A percentile compares a stretch with the other conserved stretches of the same genome.
Evolutionary conservation across 164 flowering plant species (phyloP).

Genomic region (Umbellularia californica): DNA sequence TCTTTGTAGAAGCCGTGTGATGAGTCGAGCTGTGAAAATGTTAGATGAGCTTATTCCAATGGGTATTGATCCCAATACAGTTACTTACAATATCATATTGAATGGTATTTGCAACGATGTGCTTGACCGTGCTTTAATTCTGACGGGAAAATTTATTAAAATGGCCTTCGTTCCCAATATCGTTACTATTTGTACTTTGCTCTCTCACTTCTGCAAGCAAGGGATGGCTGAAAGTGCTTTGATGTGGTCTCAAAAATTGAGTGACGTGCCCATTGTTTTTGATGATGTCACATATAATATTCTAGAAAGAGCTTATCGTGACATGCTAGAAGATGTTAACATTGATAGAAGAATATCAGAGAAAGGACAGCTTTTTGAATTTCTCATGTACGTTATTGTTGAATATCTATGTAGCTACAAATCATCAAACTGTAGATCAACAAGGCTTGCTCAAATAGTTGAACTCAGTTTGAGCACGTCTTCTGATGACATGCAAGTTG

Average conservation of each 20-base stretch:
- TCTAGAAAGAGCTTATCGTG: slow-evolving; percentile 44
- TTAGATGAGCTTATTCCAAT: slow-evolving; percentile 63
- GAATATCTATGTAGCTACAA: slow-evolving; percentile 47
- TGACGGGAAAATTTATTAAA: slow-evolving; percentile 79
- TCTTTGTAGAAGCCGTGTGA: slow-evolving; percentile 42
- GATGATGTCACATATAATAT: slow-evolving; percentile 57
- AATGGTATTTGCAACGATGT: slow-evolving; percentile 67
- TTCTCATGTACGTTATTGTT: slow-evolving; percentile 77
- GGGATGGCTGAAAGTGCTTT: slow-evolving; percentile 67
- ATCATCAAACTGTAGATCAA: slow-evolving; percentile 12
- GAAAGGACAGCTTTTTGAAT: slow-evolving; percentile 66
- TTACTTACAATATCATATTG: slow-evolving; percentile 81
- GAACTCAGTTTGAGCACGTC: slow-evolving; percentile 11
- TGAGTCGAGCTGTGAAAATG: slow-evolving; percentile 58
- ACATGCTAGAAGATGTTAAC: slow-evolving; percentile 25
- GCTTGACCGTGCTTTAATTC: slow-evolving; percentile 66
- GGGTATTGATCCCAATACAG: slow-evolving; percentile 69
- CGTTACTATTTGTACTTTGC: slow-evolving; percentile 59
- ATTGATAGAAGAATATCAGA: slow-evolving; percentile 27
- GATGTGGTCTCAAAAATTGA: slow-evolving; percentile 70
- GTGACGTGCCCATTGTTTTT: slow-evolving; percentile 46
- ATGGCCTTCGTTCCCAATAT: slow-evolving; percentile 78
- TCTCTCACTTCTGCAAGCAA: slow-evolving; percentile 72
- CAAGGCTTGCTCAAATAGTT: slow-evolving; percentile 8
- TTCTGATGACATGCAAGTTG: slow-evolving; percentile 6